Evolutionary conservation across 2,329 filamentous ascomycete species (phyloP), one percentile per base, ranked within the genome.

Genomic region (Cercospora sojina): DNA sequence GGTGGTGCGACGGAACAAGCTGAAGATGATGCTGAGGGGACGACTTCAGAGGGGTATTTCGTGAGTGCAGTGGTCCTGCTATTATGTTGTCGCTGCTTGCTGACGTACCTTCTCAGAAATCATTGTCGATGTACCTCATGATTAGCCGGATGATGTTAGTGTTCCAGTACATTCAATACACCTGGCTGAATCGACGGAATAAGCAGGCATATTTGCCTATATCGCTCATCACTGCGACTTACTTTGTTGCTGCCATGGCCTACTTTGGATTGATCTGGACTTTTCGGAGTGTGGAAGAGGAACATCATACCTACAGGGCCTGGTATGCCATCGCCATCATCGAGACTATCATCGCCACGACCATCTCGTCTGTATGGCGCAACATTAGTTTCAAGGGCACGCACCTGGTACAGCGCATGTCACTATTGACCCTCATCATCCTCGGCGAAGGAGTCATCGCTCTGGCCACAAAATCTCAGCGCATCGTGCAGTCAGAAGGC

Each of bases 271-370:
- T 78, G 10, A 76, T 72, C 31, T 70, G 73, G 29, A 73, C 71
- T 18, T 77, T 78, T 51, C 62, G 65, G n/a, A 53, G 31, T 23
- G 35, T 62, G 9, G 43, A 23, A 7, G 59, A 68, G n/a, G 31
- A 64, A 4, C 75, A 76, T 64, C 64, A 70, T 32, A 75, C 81
- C 7, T 84, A 83, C 76, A 78, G 80, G 59, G 77, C 80, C 51
- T 86, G 87, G 87, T 88, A 88, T 70, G 72, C 85, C 12, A 73
- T 79, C 60, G 75, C 73, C 4, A 68, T 76, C 2, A 62, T 65
- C 1, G 77, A 79, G 64, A 77, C 75, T 3, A 41, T 75, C 13
- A 61, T 77, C 38, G 77, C 74, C 3, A 75, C 77, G 9, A 65
- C 67, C 1, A 73, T 79, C 10, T 77, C 75, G 1, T 76, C 72